Evolutionary conservation across 1,284 basidiomycete species (phyloP).

Genomic region (Neolentinus lepideus): DNA sequence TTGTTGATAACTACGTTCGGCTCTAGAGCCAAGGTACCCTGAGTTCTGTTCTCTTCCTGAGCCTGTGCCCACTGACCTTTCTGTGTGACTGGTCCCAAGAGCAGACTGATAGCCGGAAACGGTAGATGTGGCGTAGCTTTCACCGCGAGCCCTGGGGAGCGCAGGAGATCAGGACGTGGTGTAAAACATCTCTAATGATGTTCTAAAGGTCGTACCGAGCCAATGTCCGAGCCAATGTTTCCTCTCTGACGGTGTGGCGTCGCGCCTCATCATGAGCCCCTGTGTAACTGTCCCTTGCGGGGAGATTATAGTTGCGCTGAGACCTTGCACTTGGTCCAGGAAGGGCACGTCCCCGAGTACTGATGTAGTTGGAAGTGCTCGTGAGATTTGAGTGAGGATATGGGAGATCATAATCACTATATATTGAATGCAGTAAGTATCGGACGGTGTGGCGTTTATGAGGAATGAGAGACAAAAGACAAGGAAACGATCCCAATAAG

Average conservation of each 20-base stretch:
- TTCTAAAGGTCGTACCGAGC: background rate
- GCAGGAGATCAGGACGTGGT: background rate
- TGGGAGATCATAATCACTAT: too few relatives aligned
- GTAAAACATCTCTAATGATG: background rate
- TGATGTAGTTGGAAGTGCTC: too few relatives aligned
- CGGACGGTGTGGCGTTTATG: too few relatives aligned
- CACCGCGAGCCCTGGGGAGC: background rate
- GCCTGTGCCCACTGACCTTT: background rate
- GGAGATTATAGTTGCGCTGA: background rate
- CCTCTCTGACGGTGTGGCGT: background rate
- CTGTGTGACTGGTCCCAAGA: constrained; percentile 4
- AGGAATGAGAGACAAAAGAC: background rate
- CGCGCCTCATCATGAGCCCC: background rate
- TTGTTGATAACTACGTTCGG: constrained; percentile 17
- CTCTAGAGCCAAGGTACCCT: background rate
- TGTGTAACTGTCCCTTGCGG: background rate
- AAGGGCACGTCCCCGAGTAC: background rate
- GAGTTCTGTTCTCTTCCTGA: background rate
- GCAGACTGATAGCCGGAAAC: background rate
- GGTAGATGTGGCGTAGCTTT: background rate
- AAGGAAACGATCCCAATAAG: background rate
- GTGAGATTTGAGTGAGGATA: too few relatives aligned
- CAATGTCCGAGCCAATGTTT: background rate
- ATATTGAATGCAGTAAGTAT: too few relatives aligned
- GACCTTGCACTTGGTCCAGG: background rate